Evolutionary conservation across 1,284 basidiomycete genomes (phyloP).

Genomic region (Sporisorium iseilematis-ciliati): DNA sequence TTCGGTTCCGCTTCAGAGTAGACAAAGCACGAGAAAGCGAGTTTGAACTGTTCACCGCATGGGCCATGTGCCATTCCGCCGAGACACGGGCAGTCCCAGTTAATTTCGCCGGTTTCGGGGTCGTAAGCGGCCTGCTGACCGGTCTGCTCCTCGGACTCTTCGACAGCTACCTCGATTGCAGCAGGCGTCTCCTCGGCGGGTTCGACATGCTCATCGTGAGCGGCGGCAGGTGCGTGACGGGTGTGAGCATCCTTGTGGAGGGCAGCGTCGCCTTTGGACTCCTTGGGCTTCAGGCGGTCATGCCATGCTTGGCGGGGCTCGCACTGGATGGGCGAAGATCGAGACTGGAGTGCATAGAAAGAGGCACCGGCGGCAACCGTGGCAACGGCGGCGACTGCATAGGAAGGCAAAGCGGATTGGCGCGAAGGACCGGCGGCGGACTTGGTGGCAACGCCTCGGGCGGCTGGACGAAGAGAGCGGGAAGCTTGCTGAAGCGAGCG

Average conservation of each 20-base stretch:
- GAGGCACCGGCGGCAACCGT: slow-evolving; percentile 24
- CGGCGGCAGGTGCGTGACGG: slow-evolving; percentile 22
- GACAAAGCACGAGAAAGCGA: slow-evolving; percentile 97
- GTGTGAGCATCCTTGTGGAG: slow-evolving; percentile 39
- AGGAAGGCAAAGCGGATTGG: slow-evolving; percentile 21
- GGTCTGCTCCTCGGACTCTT: slow-evolving; percentile 41
- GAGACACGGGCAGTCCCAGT: slow-evolving; percentile 77
- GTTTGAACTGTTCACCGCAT: slow-evolving; percentile 92
- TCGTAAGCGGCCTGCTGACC: slow-evolving; percentile 75
- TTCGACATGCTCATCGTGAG: slow-evolving; percentile 26
- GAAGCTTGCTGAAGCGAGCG: slow-evolving; percentile 32
- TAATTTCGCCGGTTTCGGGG: slow-evolving; percentile 82
- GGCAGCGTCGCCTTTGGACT: slow-evolving; percentile 36
- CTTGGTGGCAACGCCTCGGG: slow-evolving; percentile 39
- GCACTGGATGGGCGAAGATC: slow-evolving; percentile 28
- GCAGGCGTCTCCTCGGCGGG: slow-evolving; percentile 39
- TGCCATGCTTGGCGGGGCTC: slow-evolving; percentile 33
- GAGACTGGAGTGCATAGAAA: slow-evolving; percentile 23
- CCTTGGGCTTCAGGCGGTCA: slow-evolving; percentile 44
- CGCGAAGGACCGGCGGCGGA: slow-evolving; percentile 24
- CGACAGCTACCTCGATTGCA: slow-evolving; percentile 54
- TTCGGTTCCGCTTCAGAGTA: slow-evolving; percentile 95
- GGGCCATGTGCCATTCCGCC: slow-evolving; percentile 99
- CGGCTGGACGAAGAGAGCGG: slow-evolving; percentile 13
- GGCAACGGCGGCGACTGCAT: slow-evolving; percentile 18